Percentiles rank a stretch among this genome's conserved stretches.
phyloP scores from a whole-genome alignment of 1,139 yeast genomes.

The Yamadazyma spencermartinsiae region DNA sequence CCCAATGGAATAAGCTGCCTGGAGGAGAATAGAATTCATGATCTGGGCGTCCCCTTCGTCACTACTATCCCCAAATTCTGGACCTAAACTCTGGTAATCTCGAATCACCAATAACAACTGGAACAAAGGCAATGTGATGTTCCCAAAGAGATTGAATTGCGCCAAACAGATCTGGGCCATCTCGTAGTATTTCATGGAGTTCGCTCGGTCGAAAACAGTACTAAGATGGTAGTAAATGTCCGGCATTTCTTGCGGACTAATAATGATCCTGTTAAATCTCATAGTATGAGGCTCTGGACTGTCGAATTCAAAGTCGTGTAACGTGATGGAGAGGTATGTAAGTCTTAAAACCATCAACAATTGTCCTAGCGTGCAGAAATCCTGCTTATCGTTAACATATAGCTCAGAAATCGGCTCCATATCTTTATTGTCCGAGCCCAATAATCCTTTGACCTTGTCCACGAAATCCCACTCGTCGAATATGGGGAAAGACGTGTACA shows the following conservation, averaged over 20 bases:
- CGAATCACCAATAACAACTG: constrained; percentile 48
- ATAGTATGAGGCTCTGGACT: neutral
- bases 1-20: constrained; percentile 45
- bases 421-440: constrained; percentile 28
- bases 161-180: constrained; percentile 35
- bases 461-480: constrained; percentile 29
- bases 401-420: constrained; percentile 1
- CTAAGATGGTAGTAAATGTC: constrained; percentile 37
- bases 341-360: constrained; percentile 27
- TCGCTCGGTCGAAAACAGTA: constrained; percentile 33
- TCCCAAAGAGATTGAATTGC: constrained; percentile 35
- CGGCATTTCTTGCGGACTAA: constrained; percentile 34
- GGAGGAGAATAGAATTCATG: constrained; percentile 33
- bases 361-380: constrained; percentile 31
- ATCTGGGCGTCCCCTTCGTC: constrained; percentile 47
- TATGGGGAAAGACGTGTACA: constrained; percentile 35
- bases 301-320: neutral
- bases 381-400: constrained; percentile 10
- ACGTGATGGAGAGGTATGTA: constrained; percentile 16
- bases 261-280: constrained; percentile 7
- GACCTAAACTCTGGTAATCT: constrained; percentile 39
- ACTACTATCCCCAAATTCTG: constrained; percentile 49
- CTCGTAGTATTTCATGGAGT: constrained; percentile 47
- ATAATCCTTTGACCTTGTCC: constrained; percentile 19
- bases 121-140: constrained; percentile 44